phyloP scores from a whole-genome alignment of 2,329 filamentous ascomycete species.

The Hymenoscyphus occultus region DNA sequence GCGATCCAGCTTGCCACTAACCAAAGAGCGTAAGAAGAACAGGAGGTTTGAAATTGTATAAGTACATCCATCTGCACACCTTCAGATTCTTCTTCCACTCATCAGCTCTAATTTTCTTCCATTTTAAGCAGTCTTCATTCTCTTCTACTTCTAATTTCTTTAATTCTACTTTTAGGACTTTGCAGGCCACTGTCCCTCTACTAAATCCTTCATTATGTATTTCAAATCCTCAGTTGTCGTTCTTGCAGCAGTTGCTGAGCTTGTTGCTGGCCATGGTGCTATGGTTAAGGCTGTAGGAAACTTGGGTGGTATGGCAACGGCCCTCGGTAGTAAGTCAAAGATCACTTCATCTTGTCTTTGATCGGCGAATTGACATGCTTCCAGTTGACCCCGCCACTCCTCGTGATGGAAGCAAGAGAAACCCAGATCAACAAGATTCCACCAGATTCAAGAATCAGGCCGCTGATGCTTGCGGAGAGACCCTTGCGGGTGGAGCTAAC shows the following conservation, averaged over 20 bases:
- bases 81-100: neutral
- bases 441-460: constrained; percentile 58
- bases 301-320: constrained; percentile 5
- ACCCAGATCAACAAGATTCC: constrained; percentile 62
- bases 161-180: constrained; percentile 9
- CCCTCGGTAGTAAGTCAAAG: constrained; percentile 8
- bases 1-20: neutral
- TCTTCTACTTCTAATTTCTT: constrained; percentile 5
- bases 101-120: constrained; percentile 5
- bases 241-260: constrained; percentile 8
- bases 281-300: constrained; percentile 13
- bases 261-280: constrained; percentile 12
- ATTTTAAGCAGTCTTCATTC: constrained; percentile 7
- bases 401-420: constrained; percentile 57
- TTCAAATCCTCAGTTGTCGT: constrained; percentile 9
- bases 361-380: constrained; percentile 39
- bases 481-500: constrained; percentile 55
- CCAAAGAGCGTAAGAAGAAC: neutral
- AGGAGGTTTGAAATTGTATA: neutral
- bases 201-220: constrained; percentile 6
- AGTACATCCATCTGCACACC: neutral
- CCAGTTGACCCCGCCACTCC: constrained; percentile 53
- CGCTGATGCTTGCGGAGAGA: constrained; percentile 56
- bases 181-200: constrained; percentile 12
- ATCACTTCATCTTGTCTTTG: neutral